Base-by-base conservation (phyloP, 352 stramenopile genomes). In the Pythium brachiatum region DNA sequence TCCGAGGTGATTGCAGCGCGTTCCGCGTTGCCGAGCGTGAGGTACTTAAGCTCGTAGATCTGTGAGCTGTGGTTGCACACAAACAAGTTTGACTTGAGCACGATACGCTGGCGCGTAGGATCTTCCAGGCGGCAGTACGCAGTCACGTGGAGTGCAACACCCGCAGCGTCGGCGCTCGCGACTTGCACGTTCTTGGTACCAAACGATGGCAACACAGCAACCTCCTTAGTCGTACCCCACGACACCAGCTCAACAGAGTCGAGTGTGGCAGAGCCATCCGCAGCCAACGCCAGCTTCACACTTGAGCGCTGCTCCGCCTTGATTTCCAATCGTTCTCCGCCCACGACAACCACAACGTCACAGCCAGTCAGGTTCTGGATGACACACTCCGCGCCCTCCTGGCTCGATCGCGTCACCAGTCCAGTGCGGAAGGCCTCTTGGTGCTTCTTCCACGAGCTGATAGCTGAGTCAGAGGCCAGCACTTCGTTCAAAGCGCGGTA, bases 61-160 rank as follows among this genome's bases (percentile, higher is more conserved):
- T 92, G 70, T 4, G 79, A 82, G 48, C 81, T 94, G 56, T 87
- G 78, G 68, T 95, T 95, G 64, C 76, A 86, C 38, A 95, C 81
- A 57, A 80, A 91, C 39, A 90, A 66, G 55, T 91, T 94, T 26
- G 86, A 92, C 69, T 89, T 83, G 29, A 95, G 71, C 44, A 88
- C 76, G 29, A 95, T 75, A 0, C 80, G 72, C 32, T 89, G 81
- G 31, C 79, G 77, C 13, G 54, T 61, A 18, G 80, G 76, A 56
- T 91, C 78, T 64, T 95, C 86, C 27, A 95, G 59, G 1, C 84
- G 79, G 29, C 78, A 92, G 60, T 83, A 82, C 5, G 81, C 78
- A 1, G 75, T 86, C 12, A 95, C 69, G 54, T 89, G 87, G 25
- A 94, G 41, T 32, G 81, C 85, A 16, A 73, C 79, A 16, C 69